Percentiles rank a stretch among this genome's conserved stretches.
Conservation (phyloP, 768 basidiomycete species). For the Tremella yokohamensis region DNA sequence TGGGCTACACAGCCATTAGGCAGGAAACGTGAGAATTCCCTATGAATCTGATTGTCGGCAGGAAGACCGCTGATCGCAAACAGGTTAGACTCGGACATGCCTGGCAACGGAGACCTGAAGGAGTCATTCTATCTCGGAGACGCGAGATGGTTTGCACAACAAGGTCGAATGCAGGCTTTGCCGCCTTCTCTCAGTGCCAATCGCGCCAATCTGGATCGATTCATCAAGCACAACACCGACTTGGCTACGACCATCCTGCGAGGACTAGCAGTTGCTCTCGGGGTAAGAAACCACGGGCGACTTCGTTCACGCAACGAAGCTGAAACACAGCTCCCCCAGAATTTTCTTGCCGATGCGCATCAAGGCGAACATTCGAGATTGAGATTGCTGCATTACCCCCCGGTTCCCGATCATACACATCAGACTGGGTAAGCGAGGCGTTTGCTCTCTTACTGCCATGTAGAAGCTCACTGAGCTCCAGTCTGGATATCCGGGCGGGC, state of each 20-base stretch:
- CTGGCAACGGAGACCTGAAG: conserved; percentile 13
- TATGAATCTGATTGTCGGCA: background rate
- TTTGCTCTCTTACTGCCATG: too few relatives aligned
- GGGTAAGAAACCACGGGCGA: background rate
- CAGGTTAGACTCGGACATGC: conserved; percentile 6
- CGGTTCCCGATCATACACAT: too few relatives aligned
- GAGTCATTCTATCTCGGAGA: conserved; percentile 12
- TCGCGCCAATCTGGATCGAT: conserved; percentile 7
- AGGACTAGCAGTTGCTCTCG: conserved; percentile 9
- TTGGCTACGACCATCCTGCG: conserved; percentile 6
- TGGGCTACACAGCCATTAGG: conserved; percentile 15
- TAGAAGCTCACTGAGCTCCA: background rate
- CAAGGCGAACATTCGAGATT: conserved; percentile 9
- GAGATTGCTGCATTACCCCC: conserved; percentile 7
- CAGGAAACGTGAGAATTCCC: conserved; percentile 10
- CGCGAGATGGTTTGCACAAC: background rate
- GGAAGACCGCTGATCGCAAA: background rate
- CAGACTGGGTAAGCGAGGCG: too few relatives aligned
- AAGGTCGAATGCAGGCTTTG: conserved; percentile 3
- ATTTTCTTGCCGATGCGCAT: conserved; percentile 2
- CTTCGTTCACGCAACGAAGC: background rate
- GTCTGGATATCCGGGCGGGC: conserved; percentile 31
- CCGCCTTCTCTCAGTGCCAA: conserved; percentile 1
- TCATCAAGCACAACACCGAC: background rate
- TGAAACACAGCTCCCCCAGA: background rate